phyloP scores from a whole-genome alignment of 2,329 filamentous ascomycete species.

The Fusarium sp. region DNA sequence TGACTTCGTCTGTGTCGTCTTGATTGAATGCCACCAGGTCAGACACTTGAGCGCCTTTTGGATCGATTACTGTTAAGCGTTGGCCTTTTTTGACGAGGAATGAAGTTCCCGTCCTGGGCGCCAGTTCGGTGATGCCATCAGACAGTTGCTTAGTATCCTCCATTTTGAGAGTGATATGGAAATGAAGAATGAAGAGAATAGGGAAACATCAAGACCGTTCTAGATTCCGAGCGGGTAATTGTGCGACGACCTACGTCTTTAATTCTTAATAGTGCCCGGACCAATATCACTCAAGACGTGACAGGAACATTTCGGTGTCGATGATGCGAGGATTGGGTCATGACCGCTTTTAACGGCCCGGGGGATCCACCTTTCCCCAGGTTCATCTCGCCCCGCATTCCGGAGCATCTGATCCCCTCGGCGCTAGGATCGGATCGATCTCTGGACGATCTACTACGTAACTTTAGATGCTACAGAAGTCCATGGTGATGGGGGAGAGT shows the following conservation, averaged over 20 bases:
- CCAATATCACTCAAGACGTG: neutral
- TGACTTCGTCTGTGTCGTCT: conserved; percentile 8
- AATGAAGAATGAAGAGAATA: neutral
- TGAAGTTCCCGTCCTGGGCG: neutral
- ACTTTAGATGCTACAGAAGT: neutral
- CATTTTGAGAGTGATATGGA: neutral
- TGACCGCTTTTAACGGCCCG: neutral
- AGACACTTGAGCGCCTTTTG: conserved; percentile 4
- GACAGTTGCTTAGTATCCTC: neutral
- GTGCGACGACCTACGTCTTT: neutral
- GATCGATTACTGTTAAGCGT: neutral
- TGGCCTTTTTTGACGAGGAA: conserved; percentile 4
- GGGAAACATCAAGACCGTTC: neutral
- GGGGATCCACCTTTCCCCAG: neutral
- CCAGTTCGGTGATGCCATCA: neutral
- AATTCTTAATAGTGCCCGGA: neutral
- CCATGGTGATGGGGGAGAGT: neutral
- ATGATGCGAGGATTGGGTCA: conserved; percentile 12
- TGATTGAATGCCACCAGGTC: conserved; percentile 8
- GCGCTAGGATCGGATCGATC: conserved; percentile 1
- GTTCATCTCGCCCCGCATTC: neutral
- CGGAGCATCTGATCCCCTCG: neutral
- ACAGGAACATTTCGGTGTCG: neutral
- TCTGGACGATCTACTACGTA: neutral
- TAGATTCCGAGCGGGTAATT: neutral